Conservation (phyloP, 257 asterid genomes). For the Dorcoceras hygrometricum region DNA sequence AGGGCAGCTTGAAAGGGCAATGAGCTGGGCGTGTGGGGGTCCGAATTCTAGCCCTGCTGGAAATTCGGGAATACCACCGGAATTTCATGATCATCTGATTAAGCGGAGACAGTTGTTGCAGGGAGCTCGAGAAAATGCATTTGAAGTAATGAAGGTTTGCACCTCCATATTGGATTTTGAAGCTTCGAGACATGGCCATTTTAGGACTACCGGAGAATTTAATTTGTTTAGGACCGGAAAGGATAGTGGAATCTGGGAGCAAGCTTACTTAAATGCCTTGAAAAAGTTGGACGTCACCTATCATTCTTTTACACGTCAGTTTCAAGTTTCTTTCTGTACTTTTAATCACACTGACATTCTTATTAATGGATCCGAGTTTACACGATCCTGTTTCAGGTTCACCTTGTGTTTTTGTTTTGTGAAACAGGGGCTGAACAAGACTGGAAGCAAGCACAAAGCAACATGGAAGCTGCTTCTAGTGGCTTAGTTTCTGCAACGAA, state of each 20-base stretch:
- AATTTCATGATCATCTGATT: constrained; percentile 79
- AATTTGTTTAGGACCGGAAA: constrained; percentile 48
- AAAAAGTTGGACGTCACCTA: constrained; percentile 68
- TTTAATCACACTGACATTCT: constrained; percentile 19
- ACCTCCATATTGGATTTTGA: constrained; percentile 84
- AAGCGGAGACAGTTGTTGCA: constrained; percentile 62
- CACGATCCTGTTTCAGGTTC: constrained; percentile 24
- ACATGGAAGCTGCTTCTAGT: constrained; percentile 90
- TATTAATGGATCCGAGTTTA: constrained; percentile 21
- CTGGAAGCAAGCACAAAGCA: constrained; percentile 85
- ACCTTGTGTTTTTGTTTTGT: constrained; percentile 20
- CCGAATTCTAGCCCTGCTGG: constrained; percentile 63
- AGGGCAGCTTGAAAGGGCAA: constrained; percentile 98
- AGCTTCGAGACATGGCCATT: constrained; percentile 87
- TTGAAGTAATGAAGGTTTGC: constrained; percentile 76
- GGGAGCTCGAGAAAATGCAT: constrained; percentile 78
- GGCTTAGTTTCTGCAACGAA: constrained; percentile 74
- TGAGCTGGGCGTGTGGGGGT: constrained; percentile 99
- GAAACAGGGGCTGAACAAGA: constrained; percentile 91
- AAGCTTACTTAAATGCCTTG: constrained; percentile 64
- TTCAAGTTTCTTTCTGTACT: constrained; percentile 24
- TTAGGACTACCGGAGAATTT: constrained; percentile 49
- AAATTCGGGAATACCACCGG: constrained; percentile 81
- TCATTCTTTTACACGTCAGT: constrained; percentile 85
- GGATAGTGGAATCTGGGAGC: constrained; percentile 89